Conservation (phyloP, 352 stramenopile species). For the Achlya hypogyna region DNA sequence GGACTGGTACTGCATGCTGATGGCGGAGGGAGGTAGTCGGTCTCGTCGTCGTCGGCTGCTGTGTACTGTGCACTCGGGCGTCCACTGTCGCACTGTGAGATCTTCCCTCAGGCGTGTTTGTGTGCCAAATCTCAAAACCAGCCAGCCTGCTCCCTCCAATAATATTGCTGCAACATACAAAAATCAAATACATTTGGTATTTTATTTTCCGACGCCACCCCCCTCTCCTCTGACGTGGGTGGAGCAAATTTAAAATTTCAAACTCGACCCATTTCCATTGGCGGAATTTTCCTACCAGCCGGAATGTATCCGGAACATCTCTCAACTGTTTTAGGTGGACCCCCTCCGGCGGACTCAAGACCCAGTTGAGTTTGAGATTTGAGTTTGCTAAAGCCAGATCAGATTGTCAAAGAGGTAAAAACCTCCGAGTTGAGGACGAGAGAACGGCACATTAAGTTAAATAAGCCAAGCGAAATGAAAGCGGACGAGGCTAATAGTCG, state of each 20-base stretch:
- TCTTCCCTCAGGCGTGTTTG: conserved; percentile 11
- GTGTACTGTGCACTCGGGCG: not conserved
- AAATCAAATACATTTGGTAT: not conserved
- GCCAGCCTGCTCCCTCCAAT: not conserved
- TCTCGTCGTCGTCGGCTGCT: not conserved
- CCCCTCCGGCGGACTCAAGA: not conserved
- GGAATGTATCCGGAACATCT: not conserved
- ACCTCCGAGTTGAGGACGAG: not conserved
- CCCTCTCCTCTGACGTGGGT: not conserved
- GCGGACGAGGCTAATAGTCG: not conserved
- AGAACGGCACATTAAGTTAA: not conserved
- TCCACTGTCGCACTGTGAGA: conserved; percentile 13
- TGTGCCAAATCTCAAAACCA: conserved; percentile 10
- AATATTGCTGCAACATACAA: not conserved
- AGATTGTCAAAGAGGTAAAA: not conserved
- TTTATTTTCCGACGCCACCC: not conserved
- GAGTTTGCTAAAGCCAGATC: not conserved
- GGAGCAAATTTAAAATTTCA: conserved; percentile 18
- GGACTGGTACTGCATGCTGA: conserved; percentile 15
- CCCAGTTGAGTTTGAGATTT: not conserved
- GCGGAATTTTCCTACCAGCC: not conserved
- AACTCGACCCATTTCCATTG: conserved; percentile 5
- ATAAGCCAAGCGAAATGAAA: conserved; percentile 5
- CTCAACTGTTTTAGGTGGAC: not conserved
- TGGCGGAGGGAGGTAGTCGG: not conserved